phyloP scores from a whole-genome alignment of 371 early-diverging fungal genomes.

The Amoeboaphelidium protococcarum region DNA sequence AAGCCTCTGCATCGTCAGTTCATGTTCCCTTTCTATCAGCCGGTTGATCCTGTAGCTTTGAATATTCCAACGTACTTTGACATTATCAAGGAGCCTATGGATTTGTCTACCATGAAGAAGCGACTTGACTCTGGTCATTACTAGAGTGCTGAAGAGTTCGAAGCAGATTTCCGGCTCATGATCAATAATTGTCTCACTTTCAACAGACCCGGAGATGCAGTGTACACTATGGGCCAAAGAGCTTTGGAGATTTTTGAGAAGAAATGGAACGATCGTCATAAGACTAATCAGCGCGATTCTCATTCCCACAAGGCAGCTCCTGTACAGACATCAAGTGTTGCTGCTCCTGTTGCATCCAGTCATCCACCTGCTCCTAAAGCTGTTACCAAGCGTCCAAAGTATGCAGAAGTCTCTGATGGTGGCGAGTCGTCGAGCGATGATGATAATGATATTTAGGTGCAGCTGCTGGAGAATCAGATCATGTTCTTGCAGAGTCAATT shows the following conservation, averaged over 20 bases:
- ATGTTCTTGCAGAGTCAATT: constrained; percentile 29
- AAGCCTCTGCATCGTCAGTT: constrained; percentile 23
- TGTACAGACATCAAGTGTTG: no score
- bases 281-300: neutral
- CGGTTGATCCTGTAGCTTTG: constrained; percentile 75
- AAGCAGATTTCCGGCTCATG: constrained; percentile 14
- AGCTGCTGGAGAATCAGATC: constrained; percentile 30
- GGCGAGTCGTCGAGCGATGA: no score
- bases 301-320: no score
- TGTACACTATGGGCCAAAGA: neutral
- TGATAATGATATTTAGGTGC: no score
- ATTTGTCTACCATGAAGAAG: constrained; percentile 67
- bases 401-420: no score
- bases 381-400: no score
- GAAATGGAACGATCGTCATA: neutral
- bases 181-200: constrained; percentile 16
- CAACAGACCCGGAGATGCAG: constrained; percentile 5
- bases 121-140: constrained; percentile 30
- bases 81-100: constrained; percentile 90
- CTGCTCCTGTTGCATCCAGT: no score
- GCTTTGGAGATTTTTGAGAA: neutral
- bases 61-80: constrained; percentile 82
- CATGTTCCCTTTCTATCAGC: constrained; percentile 17
- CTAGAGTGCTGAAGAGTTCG: constrained; percentile 4
- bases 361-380: no score